Percentiles rank a stretch among this genome's conserved stretches.
These are phyloP conservation scores for Penicillium sp. DNA, from an alignment of 2,329 filamentous ascomycete species.

Conservation along the genomic window DNA sequence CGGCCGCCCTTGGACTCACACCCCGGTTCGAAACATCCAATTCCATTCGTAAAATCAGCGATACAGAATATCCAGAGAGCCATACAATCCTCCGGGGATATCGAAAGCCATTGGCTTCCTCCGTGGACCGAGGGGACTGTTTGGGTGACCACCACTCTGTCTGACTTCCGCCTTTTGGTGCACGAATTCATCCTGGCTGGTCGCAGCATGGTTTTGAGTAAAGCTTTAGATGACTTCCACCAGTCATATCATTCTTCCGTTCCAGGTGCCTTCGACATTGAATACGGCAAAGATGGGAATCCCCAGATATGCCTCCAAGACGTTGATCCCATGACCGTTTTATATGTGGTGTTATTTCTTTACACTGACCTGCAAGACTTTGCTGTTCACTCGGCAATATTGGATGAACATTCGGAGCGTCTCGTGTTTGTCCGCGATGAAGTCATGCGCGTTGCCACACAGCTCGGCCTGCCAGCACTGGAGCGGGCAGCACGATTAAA, in stretches of 20 bases:
- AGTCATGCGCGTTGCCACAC: constrained; percentile 77
- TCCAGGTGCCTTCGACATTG: constrained; percentile 59
- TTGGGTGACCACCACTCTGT: constrained; percentile 55
- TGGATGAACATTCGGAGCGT: constrained; percentile 62
- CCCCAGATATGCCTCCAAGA: constrained; percentile 62
- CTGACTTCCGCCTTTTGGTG: constrained; percentile 69
- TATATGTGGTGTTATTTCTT: constrained; percentile 74
- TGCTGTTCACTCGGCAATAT: constrained; percentile 72
- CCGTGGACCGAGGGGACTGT: constrained; percentile 32
- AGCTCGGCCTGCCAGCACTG: constrained; percentile 65
- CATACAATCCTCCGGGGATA: constrained; percentile 44
- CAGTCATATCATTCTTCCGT: constrained; percentile 54
- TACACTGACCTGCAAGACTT: constrained; percentile 72
- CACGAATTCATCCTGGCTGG: constrained; percentile 77
- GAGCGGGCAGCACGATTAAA: constrained; percentile 76
- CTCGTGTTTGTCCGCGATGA: constrained; percentile 79
- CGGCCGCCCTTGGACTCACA: constrained; percentile 39
- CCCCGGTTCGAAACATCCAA: constrained; percentile 39
- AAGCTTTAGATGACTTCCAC: constrained; percentile 57
- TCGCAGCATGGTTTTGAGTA: constrained; percentile 66
- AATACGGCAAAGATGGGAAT: constrained; percentile 50
- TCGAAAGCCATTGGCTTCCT: constrained; percentile 42
- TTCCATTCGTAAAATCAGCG: constrained; percentile 25
- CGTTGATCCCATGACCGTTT: constrained; percentile 70
- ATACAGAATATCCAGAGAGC: constrained; percentile 38